Evolutionary conservation across 345 rosid genomes (phyloP).

Genomic region (Lumnitzera racemosa): DNA sequence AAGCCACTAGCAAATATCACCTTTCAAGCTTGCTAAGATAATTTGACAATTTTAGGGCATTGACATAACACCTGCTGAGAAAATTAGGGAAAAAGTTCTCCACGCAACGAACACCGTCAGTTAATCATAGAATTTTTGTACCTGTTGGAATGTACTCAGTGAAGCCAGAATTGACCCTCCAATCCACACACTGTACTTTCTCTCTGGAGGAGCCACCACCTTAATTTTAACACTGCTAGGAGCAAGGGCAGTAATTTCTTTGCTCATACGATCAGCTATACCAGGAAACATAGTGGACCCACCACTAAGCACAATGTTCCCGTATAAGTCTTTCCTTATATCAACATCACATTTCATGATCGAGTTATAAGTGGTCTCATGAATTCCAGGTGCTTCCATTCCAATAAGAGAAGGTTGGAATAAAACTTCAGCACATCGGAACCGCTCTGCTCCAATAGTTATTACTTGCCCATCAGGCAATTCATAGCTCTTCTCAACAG

Average conservation of each 20-base stretch:
- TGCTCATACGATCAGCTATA: constrained; percentile 31
- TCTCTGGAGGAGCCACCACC: constrained; percentile 33
- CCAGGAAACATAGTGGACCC: constrained; percentile 32
- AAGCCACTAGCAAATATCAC: no score
- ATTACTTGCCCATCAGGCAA: constrained; percentile 30
- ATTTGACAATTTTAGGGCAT: no score
- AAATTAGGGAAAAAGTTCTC: not conserved
- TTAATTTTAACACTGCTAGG: constrained; percentile 29
- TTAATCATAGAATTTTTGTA: constrained; percentile 1
- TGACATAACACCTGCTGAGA: no score
- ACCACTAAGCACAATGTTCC: constrained; percentile 28
- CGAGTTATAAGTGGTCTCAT: constrained; percentile 31
- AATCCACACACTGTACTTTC: constrained; percentile 31
- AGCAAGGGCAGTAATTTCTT: constrained; percentile 30
- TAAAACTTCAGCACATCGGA: constrained; percentile 31
- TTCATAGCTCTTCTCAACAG: constrained; percentile 27
- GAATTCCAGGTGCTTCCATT: constrained; percentile 34
- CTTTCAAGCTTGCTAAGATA: no score
- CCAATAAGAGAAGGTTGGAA: constrained; percentile 30
- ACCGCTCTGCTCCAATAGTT: constrained; percentile 28
- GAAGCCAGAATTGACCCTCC: constrained; percentile 29
- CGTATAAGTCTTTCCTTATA: constrained; percentile 27
- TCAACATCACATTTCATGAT: constrained; percentile 32
- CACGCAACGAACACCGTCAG: no score
- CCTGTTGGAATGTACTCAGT: constrained; percentile 35